phyloP scores from a whole-genome alignment of 2,329 filamentous ascomycete genomes.

The Fusarium scirpi region DNA sequence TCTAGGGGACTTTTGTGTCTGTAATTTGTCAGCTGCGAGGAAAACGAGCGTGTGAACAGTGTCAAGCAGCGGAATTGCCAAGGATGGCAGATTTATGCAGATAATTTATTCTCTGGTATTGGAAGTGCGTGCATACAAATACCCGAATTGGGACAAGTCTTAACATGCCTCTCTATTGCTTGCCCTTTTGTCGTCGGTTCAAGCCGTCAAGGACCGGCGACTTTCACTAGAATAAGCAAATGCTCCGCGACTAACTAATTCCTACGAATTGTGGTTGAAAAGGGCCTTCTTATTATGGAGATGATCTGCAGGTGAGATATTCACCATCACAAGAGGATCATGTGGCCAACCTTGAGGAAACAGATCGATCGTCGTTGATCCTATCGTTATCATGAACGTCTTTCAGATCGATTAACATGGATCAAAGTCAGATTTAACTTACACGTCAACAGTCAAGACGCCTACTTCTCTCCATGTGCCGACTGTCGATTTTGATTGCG shows the following conservation, averaged over 20 bases:
- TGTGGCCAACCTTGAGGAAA: not conserved
- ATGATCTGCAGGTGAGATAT: not conserved
- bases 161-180: not conserved
- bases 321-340: not conserved
- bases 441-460: not conserved
- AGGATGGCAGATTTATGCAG: not conserved
- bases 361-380: not conserved
- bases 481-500: not conserved
- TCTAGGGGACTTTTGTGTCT: too few species aligned
- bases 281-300: not conserved
- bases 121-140: not conserved
- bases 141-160: not conserved
- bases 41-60: not conserved
- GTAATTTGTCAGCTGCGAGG: too few species aligned
- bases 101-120: not conserved
- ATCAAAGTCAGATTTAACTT: not conserved
- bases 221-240: not conserved
- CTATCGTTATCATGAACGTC: not conserved
- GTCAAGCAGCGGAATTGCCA: not conserved
- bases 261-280: not conserved
- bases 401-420: not conserved
- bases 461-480: not conserved
- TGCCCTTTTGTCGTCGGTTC: not conserved
- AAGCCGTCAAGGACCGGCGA: not conserved
- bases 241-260: not conserved